Conservation (phyloP, 768 basidiomycete species). For the Mycena rebaudengoi region DNA sequence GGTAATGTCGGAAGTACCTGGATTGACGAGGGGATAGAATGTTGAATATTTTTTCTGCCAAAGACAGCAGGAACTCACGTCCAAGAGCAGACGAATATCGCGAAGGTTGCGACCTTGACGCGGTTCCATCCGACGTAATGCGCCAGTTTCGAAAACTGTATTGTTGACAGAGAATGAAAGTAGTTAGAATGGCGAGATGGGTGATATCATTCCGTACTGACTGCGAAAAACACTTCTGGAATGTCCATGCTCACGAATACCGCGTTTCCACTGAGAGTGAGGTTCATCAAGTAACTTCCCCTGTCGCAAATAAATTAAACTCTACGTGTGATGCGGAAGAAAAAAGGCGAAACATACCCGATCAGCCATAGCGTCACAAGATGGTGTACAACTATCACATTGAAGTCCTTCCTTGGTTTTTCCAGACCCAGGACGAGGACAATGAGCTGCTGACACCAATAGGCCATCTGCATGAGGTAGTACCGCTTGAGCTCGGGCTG, state of each 20-base stretch:
- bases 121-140: constrained; percentile 83
- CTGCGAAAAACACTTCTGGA: constrained; percentile 88
- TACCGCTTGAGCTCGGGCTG: constrained; percentile 85
- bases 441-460: constrained; percentile 96
- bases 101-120: constrained; percentile 70
- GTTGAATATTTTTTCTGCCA: too few relatives aligned
- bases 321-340: not conserved
- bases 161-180: not conserved
- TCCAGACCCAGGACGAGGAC: constrained; percentile 87
- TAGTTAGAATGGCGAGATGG: not conserved
- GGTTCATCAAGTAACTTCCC: constrained; percentile 84
- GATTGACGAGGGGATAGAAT: too few relatives aligned
- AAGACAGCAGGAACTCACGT: constrained; percentile 60
- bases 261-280: constrained; percentile 90
- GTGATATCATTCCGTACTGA: constrained; percentile 46
- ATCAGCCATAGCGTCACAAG: constrained; percentile 95
- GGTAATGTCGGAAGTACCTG: constrained; percentile 94
- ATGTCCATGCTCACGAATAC: constrained; percentile 98
- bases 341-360: constrained; percentile 57
- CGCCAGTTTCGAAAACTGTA: constrained; percentile 85
- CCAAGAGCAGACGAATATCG: constrained; percentile 77
- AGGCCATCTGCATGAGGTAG: constrained; percentile 92
- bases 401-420: constrained; percentile 93
- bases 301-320: constrained; percentile 45
- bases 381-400: constrained; percentile 92